Conservation (phyloP, 352 stramenopile genomes). For the Phytopythium cucurbitacearum region DNA sequence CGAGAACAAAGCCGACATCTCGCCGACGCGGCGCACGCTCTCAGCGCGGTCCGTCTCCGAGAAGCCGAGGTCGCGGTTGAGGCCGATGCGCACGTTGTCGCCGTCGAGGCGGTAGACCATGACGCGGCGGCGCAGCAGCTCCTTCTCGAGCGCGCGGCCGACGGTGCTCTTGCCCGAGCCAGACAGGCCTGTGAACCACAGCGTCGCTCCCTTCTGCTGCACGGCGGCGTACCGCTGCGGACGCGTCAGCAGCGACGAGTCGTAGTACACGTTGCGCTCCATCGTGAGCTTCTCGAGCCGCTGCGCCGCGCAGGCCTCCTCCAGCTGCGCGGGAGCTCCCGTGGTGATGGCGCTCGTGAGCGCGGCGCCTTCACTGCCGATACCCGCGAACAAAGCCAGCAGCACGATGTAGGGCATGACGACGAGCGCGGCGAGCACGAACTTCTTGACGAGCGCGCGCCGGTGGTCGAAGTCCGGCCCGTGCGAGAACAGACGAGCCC, state of each 20-base stretch:
- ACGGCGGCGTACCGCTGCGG: slow-evolving; percentile 65
- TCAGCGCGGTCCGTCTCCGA: slow-evolving; percentile 94
- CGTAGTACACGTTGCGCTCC: slow-evolving; percentile 80
- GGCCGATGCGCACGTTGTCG: slow-evolving; percentile 97
- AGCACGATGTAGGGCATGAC: slow-evolving; percentile 61
- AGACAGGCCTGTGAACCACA: slow-evolving; percentile 98
- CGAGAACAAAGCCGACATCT: slow-evolving; percentile 96
- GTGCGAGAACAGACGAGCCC: slow-evolving; percentile 38
- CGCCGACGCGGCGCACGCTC: slow-evolving; percentile 94
- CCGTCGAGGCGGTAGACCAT: slow-evolving; percentile 97
- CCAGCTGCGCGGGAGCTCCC: slow-evolving; percentile 23
- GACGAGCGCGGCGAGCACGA: slow-evolving; percentile 46
- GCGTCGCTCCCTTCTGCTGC: slow-evolving; percentile 95
- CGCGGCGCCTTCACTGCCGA: slow-evolving; percentile 6
- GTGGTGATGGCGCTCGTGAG: slow-evolving; percentile 3
- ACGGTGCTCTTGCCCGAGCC: slow-evolving; percentile 98
- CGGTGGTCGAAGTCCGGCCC: slow-evolving; percentile 41
- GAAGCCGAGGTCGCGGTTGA: slow-evolving; percentile 97
- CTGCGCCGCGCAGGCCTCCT: slow-evolving; percentile 47
- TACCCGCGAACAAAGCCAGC: slow-evolving; percentile 43
- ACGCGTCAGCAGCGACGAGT: slow-evolving; percentile 66
- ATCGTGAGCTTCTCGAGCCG: slow-evolving; percentile 65
- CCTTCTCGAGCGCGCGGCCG: slow-evolving; percentile 94
- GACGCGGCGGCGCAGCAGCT: slow-evolving; percentile 92
- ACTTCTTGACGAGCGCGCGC: slow-evolving; percentile 47